Conservation (phyloP, 1,284 basidiomycete genomes). For the Rhodotorula sp. region DNA sequence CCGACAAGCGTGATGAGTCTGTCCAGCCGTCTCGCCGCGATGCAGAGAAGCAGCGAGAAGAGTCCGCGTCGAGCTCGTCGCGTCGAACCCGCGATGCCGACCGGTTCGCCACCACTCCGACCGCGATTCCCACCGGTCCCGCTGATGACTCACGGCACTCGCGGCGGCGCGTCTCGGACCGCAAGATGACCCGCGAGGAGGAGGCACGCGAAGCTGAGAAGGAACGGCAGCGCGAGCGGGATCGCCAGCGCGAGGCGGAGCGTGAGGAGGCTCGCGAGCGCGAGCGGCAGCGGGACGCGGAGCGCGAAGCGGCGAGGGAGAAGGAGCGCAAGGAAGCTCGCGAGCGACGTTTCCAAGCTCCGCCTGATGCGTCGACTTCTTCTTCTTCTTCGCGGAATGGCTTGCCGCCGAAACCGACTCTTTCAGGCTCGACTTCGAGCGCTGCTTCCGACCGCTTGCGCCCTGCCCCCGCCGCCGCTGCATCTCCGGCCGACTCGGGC, state of each 20-base stretch:
- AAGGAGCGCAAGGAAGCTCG: conserved; percentile 3
- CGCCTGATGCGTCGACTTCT: not conserved
- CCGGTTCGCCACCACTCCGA: not conserved
- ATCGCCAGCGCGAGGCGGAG: conserved; percentile 38
- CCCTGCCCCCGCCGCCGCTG: conserved; percentile 15
- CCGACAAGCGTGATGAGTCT: conserved; percentile 33
- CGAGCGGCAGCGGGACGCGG: conserved; percentile 51
- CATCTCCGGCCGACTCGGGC: not conserved
- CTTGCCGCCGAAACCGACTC: conserved; percentile 10
- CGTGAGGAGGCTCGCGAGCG: conserved; percentile 55
- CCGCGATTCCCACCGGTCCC: not conserved
- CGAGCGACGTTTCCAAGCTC: not conserved
- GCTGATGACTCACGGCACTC: not conserved
- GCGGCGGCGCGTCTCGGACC: conserved; percentile 1
- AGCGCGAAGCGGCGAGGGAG: conserved; percentile 39
- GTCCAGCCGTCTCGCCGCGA: not conserved
- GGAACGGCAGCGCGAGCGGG: conserved; percentile 20
- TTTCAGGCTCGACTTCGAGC: not conserved
- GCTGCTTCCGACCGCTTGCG: conserved; percentile 17
- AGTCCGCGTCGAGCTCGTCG: not conserved
- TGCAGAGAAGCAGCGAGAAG: not conserved
- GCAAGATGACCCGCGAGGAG: conserved; percentile 9
- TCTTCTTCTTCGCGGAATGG: not conserved
- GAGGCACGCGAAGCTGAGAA: conserved; percentile 35
- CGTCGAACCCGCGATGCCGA: conserved; percentile 12